Percentiles rank a stretch among this genome's conserved stretches.
Conservation (phyloP, 306 rosid species). For the Lupinus albus region DNA sequence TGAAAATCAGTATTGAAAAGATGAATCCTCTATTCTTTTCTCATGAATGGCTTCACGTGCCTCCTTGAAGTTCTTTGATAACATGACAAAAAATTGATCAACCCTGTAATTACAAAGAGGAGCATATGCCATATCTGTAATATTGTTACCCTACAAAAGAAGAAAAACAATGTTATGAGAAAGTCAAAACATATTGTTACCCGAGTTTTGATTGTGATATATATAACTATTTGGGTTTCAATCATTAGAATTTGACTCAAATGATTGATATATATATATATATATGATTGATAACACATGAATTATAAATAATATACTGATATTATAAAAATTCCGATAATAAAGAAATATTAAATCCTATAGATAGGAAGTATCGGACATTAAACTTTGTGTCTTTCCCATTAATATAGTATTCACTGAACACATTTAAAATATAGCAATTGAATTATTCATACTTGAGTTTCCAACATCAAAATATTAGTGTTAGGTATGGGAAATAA, state of each 20-base stretch:
- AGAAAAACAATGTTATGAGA: constrained; percentile 19
- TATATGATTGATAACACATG: no score
- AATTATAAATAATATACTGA: not conserved
- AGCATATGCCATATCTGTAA: not conserved
- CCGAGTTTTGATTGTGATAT: not conserved
- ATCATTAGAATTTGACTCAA: no score
- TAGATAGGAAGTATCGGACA: no score
- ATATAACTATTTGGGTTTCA: no score
- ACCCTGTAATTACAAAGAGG: not conserved
- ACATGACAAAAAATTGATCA: constrained; percentile 13
- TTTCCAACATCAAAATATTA: no score
- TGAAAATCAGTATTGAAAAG: not conserved
- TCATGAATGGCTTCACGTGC: constrained; percentile 30
- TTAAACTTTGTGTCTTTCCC: no score
- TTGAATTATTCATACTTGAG: no score
- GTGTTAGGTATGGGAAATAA: not conserved
- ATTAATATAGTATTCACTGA: no score
- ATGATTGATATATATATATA: no score
- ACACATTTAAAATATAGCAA: no score
- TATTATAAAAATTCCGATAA: no score
- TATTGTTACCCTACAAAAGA: constrained; percentile 33
- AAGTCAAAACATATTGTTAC: not conserved
- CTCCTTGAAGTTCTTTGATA: constrained; percentile 36
- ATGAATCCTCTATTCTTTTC: not conserved
- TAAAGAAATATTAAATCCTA: no score